A percentile compares a stretch with the other conserved stretches of the same genome.
Conservation (phyloP, 2,329 filamentous ascomycete genomes). For the Cladosporium sp. region DNA sequence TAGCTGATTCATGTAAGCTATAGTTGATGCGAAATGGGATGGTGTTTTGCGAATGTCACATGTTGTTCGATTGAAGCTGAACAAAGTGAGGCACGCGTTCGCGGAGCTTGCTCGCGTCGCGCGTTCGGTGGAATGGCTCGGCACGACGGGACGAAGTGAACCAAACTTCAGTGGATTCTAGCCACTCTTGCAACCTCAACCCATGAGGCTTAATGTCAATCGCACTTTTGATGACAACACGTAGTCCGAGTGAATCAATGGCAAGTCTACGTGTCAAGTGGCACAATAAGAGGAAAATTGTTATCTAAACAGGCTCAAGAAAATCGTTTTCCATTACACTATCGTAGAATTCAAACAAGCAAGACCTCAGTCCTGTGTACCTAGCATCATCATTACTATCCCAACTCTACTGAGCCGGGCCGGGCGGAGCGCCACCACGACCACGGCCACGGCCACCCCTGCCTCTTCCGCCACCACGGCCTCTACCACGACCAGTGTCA, state of each 20-base stretch:
- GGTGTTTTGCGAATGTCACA: neutral
- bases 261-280: no score
- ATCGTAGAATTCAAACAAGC: no score
- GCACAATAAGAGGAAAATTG: no score
- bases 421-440: constrained; percentile 12
- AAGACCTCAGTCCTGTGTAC: no score
- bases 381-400: no score
- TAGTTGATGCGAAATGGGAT: neutral
- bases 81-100: neutral
- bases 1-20: neutral
- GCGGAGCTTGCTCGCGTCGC: neutral
- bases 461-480: constrained; percentile 18
- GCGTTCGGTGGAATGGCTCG: neutral
- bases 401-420: neutral
- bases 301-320: no score
- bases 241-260: no score
- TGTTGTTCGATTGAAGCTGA: neutral
- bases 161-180: neutral
- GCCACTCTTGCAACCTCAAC: no score
- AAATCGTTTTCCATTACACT: no score
- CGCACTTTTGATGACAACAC: no score
- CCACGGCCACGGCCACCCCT: constrained; percentile 16
- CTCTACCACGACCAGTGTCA: constrained; percentile 25
- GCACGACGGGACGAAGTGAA: neutral
- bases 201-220: no score